Evolutionary conservation across 768 basidiomycete genomes (phyloP).

Genomic region (Xanthoconium purpureum): DNA sequence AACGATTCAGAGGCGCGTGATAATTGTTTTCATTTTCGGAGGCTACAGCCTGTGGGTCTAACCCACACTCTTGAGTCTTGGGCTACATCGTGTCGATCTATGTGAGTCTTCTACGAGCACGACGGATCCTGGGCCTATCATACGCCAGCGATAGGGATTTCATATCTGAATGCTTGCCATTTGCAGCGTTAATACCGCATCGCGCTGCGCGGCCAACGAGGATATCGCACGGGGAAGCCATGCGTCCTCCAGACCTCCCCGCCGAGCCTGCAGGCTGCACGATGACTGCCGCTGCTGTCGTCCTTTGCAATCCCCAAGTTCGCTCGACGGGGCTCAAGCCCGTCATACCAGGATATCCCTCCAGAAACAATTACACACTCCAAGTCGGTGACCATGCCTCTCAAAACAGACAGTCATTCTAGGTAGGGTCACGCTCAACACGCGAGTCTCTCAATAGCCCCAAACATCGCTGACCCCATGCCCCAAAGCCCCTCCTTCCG

Average conservation of each 20-base stretch:
- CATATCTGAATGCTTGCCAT: background rate
- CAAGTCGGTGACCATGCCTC: too few relatives aligned
- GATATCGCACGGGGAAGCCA: background rate
- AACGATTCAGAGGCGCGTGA: too few relatives aligned
- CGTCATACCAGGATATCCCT: too few relatives aligned
- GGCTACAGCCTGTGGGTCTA: too few relatives aligned
- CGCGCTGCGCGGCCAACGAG: conserved; percentile 5
- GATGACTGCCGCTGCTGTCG: background rate
- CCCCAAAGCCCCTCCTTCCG: conserved; percentile 7
- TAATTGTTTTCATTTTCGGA: too few relatives aligned
- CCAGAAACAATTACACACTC: too few relatives aligned
- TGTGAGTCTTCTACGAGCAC: too few relatives aligned
- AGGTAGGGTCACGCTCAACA: conserved; percentile 2
- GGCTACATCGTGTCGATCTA: too few relatives aligned
- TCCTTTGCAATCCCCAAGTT: background rate
- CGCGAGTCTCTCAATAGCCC: too few relatives aligned
- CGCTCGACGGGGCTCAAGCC: background rate
- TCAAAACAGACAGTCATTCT: background rate
- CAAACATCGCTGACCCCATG: background rate
- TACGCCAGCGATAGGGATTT: background rate
- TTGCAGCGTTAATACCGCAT: background rate
- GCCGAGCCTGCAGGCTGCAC: too few relatives aligned
- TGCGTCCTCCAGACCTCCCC: background rate
- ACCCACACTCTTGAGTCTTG: too few relatives aligned
- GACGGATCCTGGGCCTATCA: too few relatives aligned